Evolutionary conservation across 805 yeast genomes (phyloP), one percentile per base, ranked within the genome.

Genomic region (Lachancea dasiensis): DNA sequence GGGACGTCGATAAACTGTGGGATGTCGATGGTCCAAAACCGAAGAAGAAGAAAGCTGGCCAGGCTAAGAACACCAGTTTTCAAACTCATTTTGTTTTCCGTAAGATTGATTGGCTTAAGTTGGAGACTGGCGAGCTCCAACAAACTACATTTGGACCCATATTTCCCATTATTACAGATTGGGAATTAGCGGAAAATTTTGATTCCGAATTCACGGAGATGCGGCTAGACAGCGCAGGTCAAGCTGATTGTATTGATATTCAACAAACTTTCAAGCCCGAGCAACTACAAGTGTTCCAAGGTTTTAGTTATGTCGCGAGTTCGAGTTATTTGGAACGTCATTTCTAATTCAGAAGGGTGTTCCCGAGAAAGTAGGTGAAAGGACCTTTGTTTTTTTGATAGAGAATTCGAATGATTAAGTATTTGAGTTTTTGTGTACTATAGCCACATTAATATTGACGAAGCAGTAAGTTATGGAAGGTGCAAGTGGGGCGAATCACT

Each of bases 131-230:
- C 17, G 65, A 69, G 32, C 65, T 63, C 28, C 63, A 61, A 18
- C 53, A 61, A 20, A 59, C 61, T 1, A 60, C 73, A 6, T 62
- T 65, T 36, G 94, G 95, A 2, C 95, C 96, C 1, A 80, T 86
- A 24, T 64, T 77, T n/a, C 95, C 96, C 1, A 61, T 85, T 5
- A 75, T 87, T 29, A 82, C 94, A 0, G 79, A 86, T 52, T 90
- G 94, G 17, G 79, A 69, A 31, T 55, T 82, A 38, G 95, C 95
- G 0, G 95, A 86, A 55, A 86, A 86, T 52, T 86, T 86, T 54
- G 86, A 85, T 45, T 61, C 70, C 7, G 89, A 83, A 43, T 86
- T 86, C 61, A 86, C 95, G 0, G 71, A 70, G 6, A 71, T 84
- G 80, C 69, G 70, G 26, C 67, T 79, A 30, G 57, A 52, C 27